phyloP scores from a whole-genome alignment of 2,329 filamentous ascomycete species.

The Cladophialophora bantiana region DNA sequence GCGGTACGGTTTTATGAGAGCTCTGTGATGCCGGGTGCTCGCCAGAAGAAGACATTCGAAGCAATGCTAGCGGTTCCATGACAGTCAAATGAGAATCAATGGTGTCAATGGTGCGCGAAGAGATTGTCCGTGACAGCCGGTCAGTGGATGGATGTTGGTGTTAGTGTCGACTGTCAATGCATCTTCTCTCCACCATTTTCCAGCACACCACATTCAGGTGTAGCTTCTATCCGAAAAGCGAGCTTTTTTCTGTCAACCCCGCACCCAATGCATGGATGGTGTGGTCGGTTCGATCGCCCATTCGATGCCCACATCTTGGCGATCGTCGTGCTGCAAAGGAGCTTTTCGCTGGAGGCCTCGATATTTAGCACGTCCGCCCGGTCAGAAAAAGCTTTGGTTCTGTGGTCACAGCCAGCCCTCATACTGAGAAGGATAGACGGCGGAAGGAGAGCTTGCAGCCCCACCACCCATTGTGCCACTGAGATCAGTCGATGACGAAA shows the following conservation, averaged over 20 bases:
- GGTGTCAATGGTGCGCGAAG: not conserved
- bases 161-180: conserved; percentile 3
- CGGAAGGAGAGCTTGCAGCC: not conserved
- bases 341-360: not conserved
- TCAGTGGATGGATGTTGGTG: conserved; percentile 3
- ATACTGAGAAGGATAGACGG: not conserved
- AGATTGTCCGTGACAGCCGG: conserved; percentile 6
- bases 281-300: not conserved
- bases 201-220: not conserved
- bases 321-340: conserved; percentile 2
- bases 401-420: not conserved
- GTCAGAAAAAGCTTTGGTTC: not conserved
- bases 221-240: conserved; percentile 2
- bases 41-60: conserved; percentile 3
- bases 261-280: not conserved
- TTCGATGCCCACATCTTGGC: conserved; percentile 4
- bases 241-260: not conserved
- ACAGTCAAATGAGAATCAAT: not conserved
- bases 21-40: not conserved
- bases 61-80: conserved; percentile 1
- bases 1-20: conserved; percentile 9
- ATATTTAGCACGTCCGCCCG: not conserved
- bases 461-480: not conserved
- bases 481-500: conserved; percentile 8
- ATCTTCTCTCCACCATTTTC: conserved; percentile 1